Evolutionary conservation across 345 rosid genomes (phyloP), one percentile per base, ranked within the genome.

Genomic region (Brassica incana): DNA sequence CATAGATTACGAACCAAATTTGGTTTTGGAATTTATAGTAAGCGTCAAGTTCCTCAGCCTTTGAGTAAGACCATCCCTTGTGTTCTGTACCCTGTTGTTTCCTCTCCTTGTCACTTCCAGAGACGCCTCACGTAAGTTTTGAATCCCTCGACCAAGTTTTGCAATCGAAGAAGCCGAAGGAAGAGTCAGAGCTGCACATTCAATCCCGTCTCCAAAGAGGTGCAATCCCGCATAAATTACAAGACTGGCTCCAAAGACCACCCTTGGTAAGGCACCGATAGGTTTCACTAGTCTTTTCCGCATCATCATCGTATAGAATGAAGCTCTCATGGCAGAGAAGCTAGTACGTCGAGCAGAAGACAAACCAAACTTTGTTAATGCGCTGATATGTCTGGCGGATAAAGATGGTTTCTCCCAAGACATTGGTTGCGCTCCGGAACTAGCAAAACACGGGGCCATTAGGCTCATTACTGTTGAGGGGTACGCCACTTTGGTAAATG

Each of bases 331-430:
- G 25, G 96, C 97, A 75, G 96, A 88, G 50, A 95, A 85, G 81
- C 98, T 91, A 29, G 99, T 95, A 78, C 89, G 88, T 85, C 90
- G 94, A 3, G 85, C 91, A n/a, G 97, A 95, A 71, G 96, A 91
- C 70, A 95, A 89, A 14, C 89, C 81, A 27, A 93, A 82, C 35
- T 90, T 97, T 66, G 87, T 85, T 63, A 93, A 89, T 9, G 85
- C 85, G 72, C 96, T 74, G 78, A 93, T 91, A 83, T 89, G 93
- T 89, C 89, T 91, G 6, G 97, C 90, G n/a, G 99, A 95, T 32
- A 85, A 84, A 69, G 88, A 85, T 23, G 90, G 82, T 81, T 95
- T 95, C 40, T 89, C 74, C 45, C 45, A 38, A 38, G 45, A 38
- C 45, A 38, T 8, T 38, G 45, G 45, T 8, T 38, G 45, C 3